Percentiles rank a stretch among this genome's conserved stretches.
phyloP scores from a whole-genome alignment of 306 rosid genomes.

The Lathyrus aphaca region DNA sequence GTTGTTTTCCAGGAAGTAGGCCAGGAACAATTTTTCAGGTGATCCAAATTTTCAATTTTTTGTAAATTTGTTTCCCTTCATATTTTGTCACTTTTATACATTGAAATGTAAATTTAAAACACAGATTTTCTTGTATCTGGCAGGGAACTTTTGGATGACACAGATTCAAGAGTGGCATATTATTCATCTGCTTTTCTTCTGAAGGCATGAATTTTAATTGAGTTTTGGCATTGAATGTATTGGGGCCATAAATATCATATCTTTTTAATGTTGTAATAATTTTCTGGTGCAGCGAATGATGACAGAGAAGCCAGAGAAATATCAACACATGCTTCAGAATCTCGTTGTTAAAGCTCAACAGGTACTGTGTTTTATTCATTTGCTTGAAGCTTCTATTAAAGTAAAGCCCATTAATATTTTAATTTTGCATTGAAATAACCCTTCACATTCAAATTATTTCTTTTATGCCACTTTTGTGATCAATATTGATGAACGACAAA shows the following conservation, averaged over 20 bases:
- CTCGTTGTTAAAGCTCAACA: conserved; percentile 97
- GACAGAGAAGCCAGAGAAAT: conserved; percentile 94
- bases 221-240: conserved; percentile 22
- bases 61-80: conserved; percentile 17
- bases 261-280: conserved; percentile 30
- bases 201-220: conserved; percentile 68
- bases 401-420: conserved; percentile 26
- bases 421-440: conserved; percentile 10
- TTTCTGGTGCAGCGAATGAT: conserved; percentile 82
- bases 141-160: conserved; percentile 96
- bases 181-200: conserved; percentile 96
- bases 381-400: conserved; percentile 33
- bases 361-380: conserved; percentile 57
- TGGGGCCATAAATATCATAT: conserved; percentile 13
- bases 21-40: conserved; percentile 92
- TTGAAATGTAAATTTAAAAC: conserved; percentile 13
- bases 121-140: conserved; percentile 36
- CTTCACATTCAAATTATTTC: conserved; percentile 25
- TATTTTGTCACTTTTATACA: conserved; percentile 15
- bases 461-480: background rate
- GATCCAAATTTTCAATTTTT: conserved; percentile 38
- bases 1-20: conserved; percentile 84
- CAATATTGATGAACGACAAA: conserved; percentile 19
- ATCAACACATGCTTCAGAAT: conserved; percentile 95
- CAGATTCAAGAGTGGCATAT: conserved; percentile 97